phyloP scores from a whole-genome alignment of 2,329 filamentous ascomycete genomes.

The Penicillium glabrum region DNA sequence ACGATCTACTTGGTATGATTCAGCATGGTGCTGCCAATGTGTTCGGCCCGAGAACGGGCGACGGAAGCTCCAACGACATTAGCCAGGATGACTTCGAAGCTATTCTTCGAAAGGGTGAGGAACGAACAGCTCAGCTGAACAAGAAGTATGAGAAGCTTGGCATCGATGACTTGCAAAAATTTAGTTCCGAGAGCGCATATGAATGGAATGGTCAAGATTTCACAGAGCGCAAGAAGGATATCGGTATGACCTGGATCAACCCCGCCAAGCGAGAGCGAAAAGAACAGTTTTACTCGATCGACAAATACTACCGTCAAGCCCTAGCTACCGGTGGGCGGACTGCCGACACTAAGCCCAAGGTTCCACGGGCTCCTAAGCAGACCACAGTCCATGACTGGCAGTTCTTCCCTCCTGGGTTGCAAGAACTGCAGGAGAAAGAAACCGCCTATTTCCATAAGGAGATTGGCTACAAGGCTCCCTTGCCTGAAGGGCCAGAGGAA shows the following conservation, averaged over 20 bases:
- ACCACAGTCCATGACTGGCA: slow-evolving; percentile 92
- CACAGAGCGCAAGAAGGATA: slow-evolving; percentile 85
- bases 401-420: slow-evolving; percentile 83
- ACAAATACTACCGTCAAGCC: slow-evolving; percentile 95
- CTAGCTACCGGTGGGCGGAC: slow-evolving; percentile 77
- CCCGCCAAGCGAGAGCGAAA: slow-evolving; percentile 97
- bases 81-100: slow-evolving; percentile 87
- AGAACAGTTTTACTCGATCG: slow-evolving; percentile 96
- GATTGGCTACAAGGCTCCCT: slow-evolving; percentile 88
- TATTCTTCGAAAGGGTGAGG: slow-evolving; percentile 82
- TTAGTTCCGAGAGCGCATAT: slow-evolving; percentile 94
- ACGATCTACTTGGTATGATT: slow-evolving; percentile 96
- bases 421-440: slow-evolving; percentile 91
- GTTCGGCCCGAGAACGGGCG: slow-evolving; percentile 71
- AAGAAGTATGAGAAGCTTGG: slow-evolving; percentile 95
- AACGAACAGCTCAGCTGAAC: slow-evolving; percentile 84
- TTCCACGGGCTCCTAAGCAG: slow-evolving; percentile 93
- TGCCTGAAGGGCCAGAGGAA: slow-evolving; percentile 87
- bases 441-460: slow-evolving; percentile 95
- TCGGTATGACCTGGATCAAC: slow-evolving; percentile 95
- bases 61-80: slow-evolving; percentile 63
- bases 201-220: slow-evolving; percentile 99
- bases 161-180: slow-evolving; percentile 95
- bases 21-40: slow-evolving; percentile 97
- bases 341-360: slow-evolving; percentile 87